These are phyloP conservation scores for Sarocladium kiliense DNA, from an alignment of 2,329 filamentous ascomycete species.

Conservation along the genomic window DNA sequence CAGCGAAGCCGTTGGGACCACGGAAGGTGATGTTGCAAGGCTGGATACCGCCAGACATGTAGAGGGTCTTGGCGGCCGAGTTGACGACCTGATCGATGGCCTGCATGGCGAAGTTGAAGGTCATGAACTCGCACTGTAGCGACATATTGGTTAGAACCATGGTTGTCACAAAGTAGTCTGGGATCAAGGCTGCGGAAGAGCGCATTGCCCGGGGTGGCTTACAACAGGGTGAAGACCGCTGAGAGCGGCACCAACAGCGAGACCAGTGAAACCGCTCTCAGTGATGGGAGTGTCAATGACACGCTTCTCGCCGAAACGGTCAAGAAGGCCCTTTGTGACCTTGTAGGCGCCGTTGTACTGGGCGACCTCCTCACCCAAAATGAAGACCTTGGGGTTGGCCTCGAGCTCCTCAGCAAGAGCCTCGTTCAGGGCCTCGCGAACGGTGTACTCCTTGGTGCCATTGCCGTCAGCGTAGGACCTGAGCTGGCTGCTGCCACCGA, in stretches of 20 bases:
- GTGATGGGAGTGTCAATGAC: conserved; percentile 99
- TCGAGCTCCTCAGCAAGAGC: conserved; percentile 97
- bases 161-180: no score
- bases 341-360: conserved; percentile 99
- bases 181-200: background rate
- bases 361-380: conserved; percentile 96
- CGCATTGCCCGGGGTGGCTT: conserved; percentile 36
- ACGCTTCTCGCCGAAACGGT: conserved; percentile 95
- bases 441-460: conserved; percentile 86
- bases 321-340: conserved; percentile 94
- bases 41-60: conserved; percentile 99
- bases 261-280: conserved; percentile 89
- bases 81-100: conserved; percentile 99
- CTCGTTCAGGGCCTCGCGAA: conserved; percentile 96
- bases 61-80: conserved; percentile 97
- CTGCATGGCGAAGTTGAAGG: conserved; percentile 99
- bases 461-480: conserved; percentile 49
- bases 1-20: conserved; percentile 94
- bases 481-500: conserved; percentile 35
- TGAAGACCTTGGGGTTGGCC: conserved; percentile 87
- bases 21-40: conserved; percentile 99
- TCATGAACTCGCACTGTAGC: conserved; percentile 95
- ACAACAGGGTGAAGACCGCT: conserved; percentile 92
- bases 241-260: conserved; percentile 90
- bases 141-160: conserved; percentile 5